Evolutionary conservation across 1,139 yeast species (phyloP), one percentile per base, ranked within the genome.

Genomic region (Pneumocystis sp.): DNA sequence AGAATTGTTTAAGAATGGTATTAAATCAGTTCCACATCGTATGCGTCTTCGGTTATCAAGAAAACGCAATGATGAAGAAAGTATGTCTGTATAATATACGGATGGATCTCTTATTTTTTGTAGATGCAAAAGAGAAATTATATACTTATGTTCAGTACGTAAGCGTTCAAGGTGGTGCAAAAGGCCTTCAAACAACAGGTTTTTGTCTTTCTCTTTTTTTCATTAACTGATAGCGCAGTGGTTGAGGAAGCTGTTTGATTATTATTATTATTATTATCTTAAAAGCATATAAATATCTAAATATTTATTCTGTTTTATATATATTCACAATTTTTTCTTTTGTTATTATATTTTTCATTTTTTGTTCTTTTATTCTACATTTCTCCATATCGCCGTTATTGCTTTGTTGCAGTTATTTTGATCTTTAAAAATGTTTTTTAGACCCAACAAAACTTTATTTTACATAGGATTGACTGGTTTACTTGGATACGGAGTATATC

Each of bases 1-100:
- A 82, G 95, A 87, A 80, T 84, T 95, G 83, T 95, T 98, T 98
- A 88, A 89, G 82, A 90, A 96, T 84, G 99, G 99, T 84, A 87
- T 95, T 83, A 93, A 91, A 86, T 97, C 97, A 83, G 96, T 89
- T 77, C 96, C 96, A 80, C 83, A 83, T 88, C 91, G 97, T 86
- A 80, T 95, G 82, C 90, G 99, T 85, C 85, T 95, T 80, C 91
- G 97, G 85, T 91, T 95, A 83, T 90, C 97, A 71, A 91, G 98
- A 89, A 93, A 88, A 93, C 89, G 97, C 85, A 93, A 93, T 85
- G 97, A 95, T 81, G 98, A 93, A 84, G 98, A 95, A 85, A 93
- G 57, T 50, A 50, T 50, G 12, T 50, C 10, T 21, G 10, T 50
- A n/a, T n/a, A 12, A 21, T 12, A 25, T 25, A n/a, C 25, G 2